Base-by-base conservation (phyloP, 2,329 filamentous ascomycete genomes). In the Polychaeton citri region DNA sequence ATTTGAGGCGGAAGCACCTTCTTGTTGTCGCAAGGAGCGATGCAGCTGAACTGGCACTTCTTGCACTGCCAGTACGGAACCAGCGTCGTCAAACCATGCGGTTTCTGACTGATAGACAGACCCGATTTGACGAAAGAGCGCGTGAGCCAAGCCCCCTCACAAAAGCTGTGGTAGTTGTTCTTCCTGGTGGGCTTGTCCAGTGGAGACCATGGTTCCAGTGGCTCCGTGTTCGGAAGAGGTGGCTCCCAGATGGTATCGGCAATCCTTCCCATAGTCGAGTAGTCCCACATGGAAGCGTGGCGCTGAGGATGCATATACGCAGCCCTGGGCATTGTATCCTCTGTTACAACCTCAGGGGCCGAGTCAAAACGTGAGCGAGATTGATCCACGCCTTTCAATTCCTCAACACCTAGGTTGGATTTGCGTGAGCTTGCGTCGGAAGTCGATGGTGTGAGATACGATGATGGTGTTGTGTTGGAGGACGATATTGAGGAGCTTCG, bases 111-210 rank as follows among this genome's bases (percentile, higher is more conserved):
- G 19, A 39, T 39, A 30, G 33, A 35, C 5, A 43, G 36, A 18
- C 38, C 36, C 26, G 38, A 38, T 32, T 37, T n/a, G 16, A 38
- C 10, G 13, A 19, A 28, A 10, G 30, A 12, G 2, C 41, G 39
- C 19, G 30, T 21, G 24, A 39, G 32, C 41, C 39, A 41, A 15
- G 36, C 34, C 19, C 38, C 38, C 34, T 43, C 40, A 34, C 41
- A 43, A 34, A 43, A 43, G 26, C 30, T 30, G 35, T 43, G 41
- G 30, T 41, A 41, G 34, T 31, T 32, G 31, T 37, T 36, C 12
- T 30, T 21, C 21, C 26, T 42, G 26, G 26, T 26, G 6, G 34
- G 31, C 92, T 92, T 62, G 0, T 58, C 58, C 6, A 62, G 48
- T 40, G 61, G 60, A 5, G 55, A 43, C 58, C 57, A 61, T 7